A percentile compares a stretch with the other conserved stretches of the same genome.
phyloP scores from a whole-genome alignment of 2,329 filamentous ascomycete genomes.

The Fusarium oxysporum region DNA sequence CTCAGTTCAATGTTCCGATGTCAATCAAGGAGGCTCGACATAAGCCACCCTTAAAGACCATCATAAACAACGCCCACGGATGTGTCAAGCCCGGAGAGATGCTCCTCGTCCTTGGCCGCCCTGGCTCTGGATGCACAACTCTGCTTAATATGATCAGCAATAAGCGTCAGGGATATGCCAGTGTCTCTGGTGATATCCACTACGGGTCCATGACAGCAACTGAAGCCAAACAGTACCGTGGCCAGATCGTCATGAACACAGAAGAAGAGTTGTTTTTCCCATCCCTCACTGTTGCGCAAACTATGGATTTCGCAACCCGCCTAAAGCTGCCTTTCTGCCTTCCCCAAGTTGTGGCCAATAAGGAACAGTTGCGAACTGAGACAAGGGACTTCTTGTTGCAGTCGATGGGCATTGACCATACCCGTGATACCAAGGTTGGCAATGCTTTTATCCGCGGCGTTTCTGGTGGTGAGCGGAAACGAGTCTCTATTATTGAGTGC shows the following conservation, averaged over 20 bases:
- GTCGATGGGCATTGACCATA: conserved; percentile 69
- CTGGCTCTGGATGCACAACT: conserved; percentile 77
- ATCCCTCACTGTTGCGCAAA: conserved; percentile 76
- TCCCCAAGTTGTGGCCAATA: conserved; percentile 55
- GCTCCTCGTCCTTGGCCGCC: conserved; percentile 71
- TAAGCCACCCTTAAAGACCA: conserved; percentile 70
- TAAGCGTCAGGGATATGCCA: conserved; percentile 67
- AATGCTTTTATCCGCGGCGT: conserved; percentile 75
- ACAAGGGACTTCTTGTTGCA: conserved; percentile 66
- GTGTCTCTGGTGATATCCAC: conserved; percentile 67
- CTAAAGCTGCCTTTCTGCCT: conserved; percentile 66
- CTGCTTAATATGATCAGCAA: conserved; percentile 77
- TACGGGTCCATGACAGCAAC: conserved; percentile 64
- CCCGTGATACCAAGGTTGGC: conserved; percentile 73
- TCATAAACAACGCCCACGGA: conserved; percentile 73
- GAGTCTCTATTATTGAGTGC: conserved; percentile 76
- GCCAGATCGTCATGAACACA: conserved; percentile 76
- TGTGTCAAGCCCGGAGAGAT: conserved; percentile 64
- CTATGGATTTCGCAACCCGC: conserved; percentile 75
- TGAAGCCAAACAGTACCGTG: conserved; percentile 62
- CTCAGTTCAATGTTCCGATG: conserved; percentile 67
- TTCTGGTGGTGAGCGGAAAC: conserved; percentile 75
- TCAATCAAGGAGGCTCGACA: conserved; percentile 62
- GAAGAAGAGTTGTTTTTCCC: conserved; percentile 75
- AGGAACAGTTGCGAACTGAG: conserved; percentile 59